Base-by-base conservation (phyloP, 768 basidiomycete species). In the Russula lepida region DNA sequence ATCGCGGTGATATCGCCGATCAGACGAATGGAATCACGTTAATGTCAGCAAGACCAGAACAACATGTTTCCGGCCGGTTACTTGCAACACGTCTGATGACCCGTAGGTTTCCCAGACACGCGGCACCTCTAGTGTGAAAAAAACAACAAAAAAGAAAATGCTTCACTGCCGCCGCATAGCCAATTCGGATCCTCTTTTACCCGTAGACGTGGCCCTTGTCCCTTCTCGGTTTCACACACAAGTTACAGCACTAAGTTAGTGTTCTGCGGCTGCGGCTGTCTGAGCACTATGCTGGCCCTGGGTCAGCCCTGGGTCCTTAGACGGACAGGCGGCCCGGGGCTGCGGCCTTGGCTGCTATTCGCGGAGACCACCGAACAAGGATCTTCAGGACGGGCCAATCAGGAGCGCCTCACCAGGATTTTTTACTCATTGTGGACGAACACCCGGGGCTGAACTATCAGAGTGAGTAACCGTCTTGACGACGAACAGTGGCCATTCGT, bases 1-100 rank as follows among this genome's bases (percentile, higher is more conserved):
- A 3, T 92, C 86, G 39, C 49, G 64, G 79, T 73, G 39, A 92
- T 80, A 25, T 83, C 80, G 21, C 82, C 77, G 37, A 97, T 89
- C 60, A 58, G 49, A 43, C 43, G 43, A 25, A 17, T 1, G 6
- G 28, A 30, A 30, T 51, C 37, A 49, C 37, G 21, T 30, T 39
- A 41, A 32, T 49, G 8, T 1, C 39, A 41, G 44, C 44, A 27
- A n/a, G 8, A 48, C n/a, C 39, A 21, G 56, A 15, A 35, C 35
- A 35, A 17, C 27, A 30, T 39, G 17, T 25, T 51, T 37, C 56
- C 19, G 13, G 11, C 21, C 43, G 48, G 39, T 15, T 50, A 35
- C 32, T 21, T 52, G 50, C 12, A 27, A 25, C 30, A 44, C 19
- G n/a, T 43, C 48, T 25, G 23, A 51, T 33, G 21, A 30, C 56